Percentiles rank a stretch among this genome's conserved stretches.
These are phyloP conservation scores for Actinomucor elegans DNA, from an alignment of 371 early-diverging fungal genomes.

Conservation along the genomic window DNA sequence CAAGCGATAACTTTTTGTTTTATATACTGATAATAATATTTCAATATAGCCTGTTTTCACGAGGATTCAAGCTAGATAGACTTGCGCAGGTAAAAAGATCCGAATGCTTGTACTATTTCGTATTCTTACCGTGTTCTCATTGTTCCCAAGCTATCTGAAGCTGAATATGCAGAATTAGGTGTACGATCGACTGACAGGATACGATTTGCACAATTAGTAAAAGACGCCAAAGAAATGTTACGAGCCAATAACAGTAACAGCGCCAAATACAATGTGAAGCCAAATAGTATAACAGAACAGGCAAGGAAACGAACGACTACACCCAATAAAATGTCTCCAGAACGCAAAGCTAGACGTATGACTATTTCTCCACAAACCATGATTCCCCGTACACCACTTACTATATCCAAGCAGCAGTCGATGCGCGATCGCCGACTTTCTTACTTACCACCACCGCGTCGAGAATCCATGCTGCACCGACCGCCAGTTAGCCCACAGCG, in stretches of 20 bases:
- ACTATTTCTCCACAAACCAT: slow-evolving; percentile 11
- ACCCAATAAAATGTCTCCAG: neutral
- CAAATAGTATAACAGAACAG: neutral
- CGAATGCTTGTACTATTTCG: too few relatives aligned
- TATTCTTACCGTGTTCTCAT: neutral
- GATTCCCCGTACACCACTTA: slow-evolving; percentile 6
- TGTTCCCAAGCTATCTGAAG: slow-evolving; percentile 17
- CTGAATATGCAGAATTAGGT: slow-evolving; percentile 20
- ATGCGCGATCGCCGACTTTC: slow-evolving; percentile 17
- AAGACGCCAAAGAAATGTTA: neutral
- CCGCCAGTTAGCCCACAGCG: neutral
- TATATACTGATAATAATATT: neutral
- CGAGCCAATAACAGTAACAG: neutral
- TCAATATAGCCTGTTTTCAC: slow-evolving; percentile 10
- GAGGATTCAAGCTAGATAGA: slow-evolving; percentile 14
- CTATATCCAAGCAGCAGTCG: neutral
- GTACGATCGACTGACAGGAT: slow-evolving; percentile 16
- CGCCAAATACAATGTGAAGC: neutral
- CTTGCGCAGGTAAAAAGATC: slow-evolving; percentile 10
- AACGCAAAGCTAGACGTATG: slow-evolving; percentile 8
- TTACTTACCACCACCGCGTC: slow-evolving; percentile 2
- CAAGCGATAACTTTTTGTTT: neutral
- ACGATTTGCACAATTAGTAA: neutral
- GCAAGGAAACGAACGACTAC: slow-evolving; percentile 2
- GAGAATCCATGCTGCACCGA: neutral